Evolutionary conservation across 768 basidiomycete species (phyloP), one percentile per base, ranked within the genome.

Genomic region (Russula ochroleuca): DNA sequence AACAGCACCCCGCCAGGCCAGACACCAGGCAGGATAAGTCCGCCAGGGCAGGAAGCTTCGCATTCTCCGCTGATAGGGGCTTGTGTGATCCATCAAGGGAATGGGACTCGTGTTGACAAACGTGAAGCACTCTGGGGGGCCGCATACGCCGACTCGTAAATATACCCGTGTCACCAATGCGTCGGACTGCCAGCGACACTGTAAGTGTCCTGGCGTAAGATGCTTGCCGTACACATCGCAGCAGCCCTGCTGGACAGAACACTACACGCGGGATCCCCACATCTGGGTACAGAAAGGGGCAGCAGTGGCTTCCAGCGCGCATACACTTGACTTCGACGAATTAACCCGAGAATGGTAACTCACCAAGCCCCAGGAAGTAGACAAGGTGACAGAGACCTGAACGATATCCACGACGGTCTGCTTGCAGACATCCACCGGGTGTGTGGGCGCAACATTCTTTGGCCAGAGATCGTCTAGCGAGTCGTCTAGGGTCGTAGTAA

Each of bases 1-100:
- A 49, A 49, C 25, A 9, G 48, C 15, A 23, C 25, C 14, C 25
- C 48, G 48, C 48, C 48, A 49, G 48, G 49, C 47, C 13, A 45
- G 19, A 5, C 40, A 33, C 47, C 60, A 50, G 60, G 25, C 28
- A 51, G 23, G 17, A 56, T 55, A 47, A 49, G 62, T 38, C 37
- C 53, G 28, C 61, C 62, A 45, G 45, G 49, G 35, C 23, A 28
- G 35, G 47, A 53, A 23, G 10, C 28, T n/a, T n/a, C n/a, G n/a
- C n/a, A 58, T 45, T 53, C 53, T 47, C 63, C 47, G 51, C 48
- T 52, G 53, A 65, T 60, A 60, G 59, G 66, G 59, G 55, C 28
- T 13, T 47, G 35, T 38, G 56, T 51, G 49, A 56, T 25, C 33
- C n/a, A 25, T 31, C 52, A 37, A 61, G 33, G 48, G 52, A 14